Percentiles rank a stretch among this genome's conserved stretches.
Conservation (phyloP, 1,284 basidiomycete genomes). For the Schizopora paradoxa region DNA sequence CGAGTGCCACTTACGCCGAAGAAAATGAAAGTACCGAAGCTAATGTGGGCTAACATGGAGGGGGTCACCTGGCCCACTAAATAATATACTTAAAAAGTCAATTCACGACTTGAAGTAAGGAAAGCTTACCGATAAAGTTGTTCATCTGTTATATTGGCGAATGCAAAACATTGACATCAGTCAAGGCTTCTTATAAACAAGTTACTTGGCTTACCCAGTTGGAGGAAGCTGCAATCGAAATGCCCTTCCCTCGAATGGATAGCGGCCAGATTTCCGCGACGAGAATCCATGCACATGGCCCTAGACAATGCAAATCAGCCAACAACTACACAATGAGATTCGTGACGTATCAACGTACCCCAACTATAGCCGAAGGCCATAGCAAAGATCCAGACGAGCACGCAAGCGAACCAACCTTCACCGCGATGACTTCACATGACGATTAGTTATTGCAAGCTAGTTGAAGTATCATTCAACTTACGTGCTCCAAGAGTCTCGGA, state of each 20-base stretch:
- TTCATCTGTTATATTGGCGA: conserved; percentile 58
- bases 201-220: conserved; percentile 49
- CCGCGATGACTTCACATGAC: conserved; percentile 27
- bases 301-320: conserved; percentile 21
- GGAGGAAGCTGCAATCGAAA: conserved; percentile 64
- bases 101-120: conserved; percentile 18
- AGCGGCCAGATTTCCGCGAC: conserved; percentile 65
- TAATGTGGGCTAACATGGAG: conserved; percentile 51
- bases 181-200: conserved; percentile 2
- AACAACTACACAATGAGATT: not conserved
- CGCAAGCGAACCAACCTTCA: conserved; percentile 64
- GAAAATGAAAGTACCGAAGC: conserved; percentile 65
- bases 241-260: conserved; percentile 60
- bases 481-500: conserved; percentile 45
- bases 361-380: conserved; percentile 66
- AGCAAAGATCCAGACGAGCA: conserved; percentile 63
- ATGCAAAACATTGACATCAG: conserved; percentile 5
- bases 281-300: conserved; percentile 62
- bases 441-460: not conserved
- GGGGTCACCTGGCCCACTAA: conserved; percentile 50
- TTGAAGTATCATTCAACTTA: conserved; percentile 25
- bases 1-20: conserved; percentile 45
- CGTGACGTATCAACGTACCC: conserved; percentile 32
- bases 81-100: conserved; percentile 25
- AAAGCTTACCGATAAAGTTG: conserved; percentile 57